A percentile compares a stretch with the other conserved stretches of the same genome.
These are phyloP conservation scores for Hawksworthiomyces lignivorus DNA, from an alignment of 2,329 filamentous ascomycete species.

Conservation along the genomic window DNA sequence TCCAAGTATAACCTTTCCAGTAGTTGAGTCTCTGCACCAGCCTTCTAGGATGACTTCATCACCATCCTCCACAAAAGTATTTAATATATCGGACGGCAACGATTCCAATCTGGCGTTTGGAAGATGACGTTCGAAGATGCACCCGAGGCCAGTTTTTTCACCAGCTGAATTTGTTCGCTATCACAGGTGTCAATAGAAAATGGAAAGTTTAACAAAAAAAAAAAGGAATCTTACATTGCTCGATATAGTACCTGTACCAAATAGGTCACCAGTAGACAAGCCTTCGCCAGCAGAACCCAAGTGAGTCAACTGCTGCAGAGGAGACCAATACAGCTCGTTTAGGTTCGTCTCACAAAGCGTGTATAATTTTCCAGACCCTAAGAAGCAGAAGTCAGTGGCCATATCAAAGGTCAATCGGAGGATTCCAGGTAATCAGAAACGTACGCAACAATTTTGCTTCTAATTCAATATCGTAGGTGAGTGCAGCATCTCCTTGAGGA, in stretches of 20 bases:
- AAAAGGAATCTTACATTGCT: not conserved
- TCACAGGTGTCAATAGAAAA: not conserved
- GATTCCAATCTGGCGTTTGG: not conserved
- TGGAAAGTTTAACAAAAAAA: not conserved
- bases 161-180: not conserved
- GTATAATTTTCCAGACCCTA: not conserved
- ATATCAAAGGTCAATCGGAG: too few species aligned
- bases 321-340: not conserved
- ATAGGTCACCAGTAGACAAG: not conserved
- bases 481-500: not conserved
- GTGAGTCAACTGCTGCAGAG: not conserved
- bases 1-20: not conserved
- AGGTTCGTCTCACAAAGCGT: not conserved
- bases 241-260: slow-evolving; percentile 1
- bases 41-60: not conserved
- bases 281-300: not conserved
- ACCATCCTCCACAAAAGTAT: not conserved
- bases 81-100: not conserved
- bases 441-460: not conserved
- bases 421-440: not conserved
- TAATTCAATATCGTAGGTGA: not conserved
- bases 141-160: not conserved
- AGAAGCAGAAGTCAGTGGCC: too few species aligned
- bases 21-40: not conserved
- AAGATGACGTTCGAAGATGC: not conserved